Conservation (phyloP, 176 grass and related monocot genomes). For the Ensete ventricosum region DNA sequence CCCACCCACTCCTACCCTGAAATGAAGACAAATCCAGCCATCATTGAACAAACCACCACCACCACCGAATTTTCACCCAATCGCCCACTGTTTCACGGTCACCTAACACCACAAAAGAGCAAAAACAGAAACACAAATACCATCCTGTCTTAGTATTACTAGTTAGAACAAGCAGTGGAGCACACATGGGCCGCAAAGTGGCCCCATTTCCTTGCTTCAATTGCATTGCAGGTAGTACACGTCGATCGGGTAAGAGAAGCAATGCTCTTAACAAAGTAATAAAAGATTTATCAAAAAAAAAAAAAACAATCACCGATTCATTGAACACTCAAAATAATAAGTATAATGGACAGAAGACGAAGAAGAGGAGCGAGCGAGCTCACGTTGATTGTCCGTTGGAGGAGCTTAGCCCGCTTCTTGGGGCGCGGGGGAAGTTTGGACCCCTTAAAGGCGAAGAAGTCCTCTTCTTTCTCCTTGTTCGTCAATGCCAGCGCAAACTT, state of each 20-base stretch:
- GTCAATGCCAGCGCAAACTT: neutral
- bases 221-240: neutral
- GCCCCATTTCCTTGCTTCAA: neutral
- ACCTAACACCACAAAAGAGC: no score
- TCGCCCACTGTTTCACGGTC: neutral
- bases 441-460: conserved; percentile 3
- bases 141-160: no score
- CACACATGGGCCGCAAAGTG: neutral
- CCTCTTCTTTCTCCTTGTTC: conserved; percentile 13
- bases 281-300: no score
- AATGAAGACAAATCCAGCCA: no score
- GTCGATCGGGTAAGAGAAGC: neutral
- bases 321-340: no score
- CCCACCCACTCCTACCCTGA: no score
- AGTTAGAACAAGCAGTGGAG: no score
- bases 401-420: conserved; percentile 1
- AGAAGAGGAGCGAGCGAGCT: neutral
- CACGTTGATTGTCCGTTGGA: conserved; percentile 5
- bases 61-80: neutral
- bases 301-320: no score
- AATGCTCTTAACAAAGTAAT: no score
- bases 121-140: no score
- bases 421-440: conserved; percentile 5
- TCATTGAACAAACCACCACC: no score
- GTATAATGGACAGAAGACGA: no score